These are phyloP conservation scores for Tylopilus sp. DNA, from an alignment of 768 basidiomycete genomes.

Conservation along the genomic window DNA sequence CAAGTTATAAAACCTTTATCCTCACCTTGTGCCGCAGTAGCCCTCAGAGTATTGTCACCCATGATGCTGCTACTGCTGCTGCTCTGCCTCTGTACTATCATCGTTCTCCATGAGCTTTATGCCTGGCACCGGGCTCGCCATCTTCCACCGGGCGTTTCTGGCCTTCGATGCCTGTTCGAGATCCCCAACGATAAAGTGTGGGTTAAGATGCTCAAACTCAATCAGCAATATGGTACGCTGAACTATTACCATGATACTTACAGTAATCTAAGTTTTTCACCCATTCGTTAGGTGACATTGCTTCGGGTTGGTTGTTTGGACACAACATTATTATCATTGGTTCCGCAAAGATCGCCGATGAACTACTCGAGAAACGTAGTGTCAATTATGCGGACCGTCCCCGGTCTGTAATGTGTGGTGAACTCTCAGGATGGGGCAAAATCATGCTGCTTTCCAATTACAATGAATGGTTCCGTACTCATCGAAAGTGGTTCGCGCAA, in stretches of 20 bases:
- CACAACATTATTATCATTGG: conserved; percentile 43
- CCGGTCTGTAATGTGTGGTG: not conserved
- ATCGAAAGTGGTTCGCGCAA: too few species aligned
- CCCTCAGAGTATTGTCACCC: too few species aligned
- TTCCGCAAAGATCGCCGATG: conserved; percentile 37
- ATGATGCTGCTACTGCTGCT: conserved; percentile 17
- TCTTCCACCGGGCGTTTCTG: conserved; percentile 15
- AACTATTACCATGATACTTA: not conserved
- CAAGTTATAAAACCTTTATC: too few species aligned
- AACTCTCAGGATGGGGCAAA: too few species aligned
- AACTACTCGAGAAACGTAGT: conserved; percentile 46
- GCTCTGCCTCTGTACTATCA: conserved; percentile 16
- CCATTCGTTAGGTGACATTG: conserved; percentile 14
- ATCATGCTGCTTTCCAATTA: too few species aligned
- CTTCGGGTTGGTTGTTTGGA: conserved; percentile 10
- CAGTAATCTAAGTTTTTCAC: too few species aligned
- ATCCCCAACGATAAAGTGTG: conserved; percentile 10
- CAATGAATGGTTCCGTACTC: too few species aligned
- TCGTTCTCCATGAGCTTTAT: conserved; percentile 1
- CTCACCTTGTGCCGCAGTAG: too few species aligned
- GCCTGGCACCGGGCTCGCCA: conserved; percentile 1
- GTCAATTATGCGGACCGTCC: conserved; percentile 37
- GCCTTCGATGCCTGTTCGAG: conserved; percentile 9
- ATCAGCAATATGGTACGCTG: conserved; percentile 12
- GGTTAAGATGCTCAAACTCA: conserved; percentile 12